phyloP scores from a whole-genome alignment of 2,329 filamentous ascomycete species.

The Cytospora mali region DNA sequence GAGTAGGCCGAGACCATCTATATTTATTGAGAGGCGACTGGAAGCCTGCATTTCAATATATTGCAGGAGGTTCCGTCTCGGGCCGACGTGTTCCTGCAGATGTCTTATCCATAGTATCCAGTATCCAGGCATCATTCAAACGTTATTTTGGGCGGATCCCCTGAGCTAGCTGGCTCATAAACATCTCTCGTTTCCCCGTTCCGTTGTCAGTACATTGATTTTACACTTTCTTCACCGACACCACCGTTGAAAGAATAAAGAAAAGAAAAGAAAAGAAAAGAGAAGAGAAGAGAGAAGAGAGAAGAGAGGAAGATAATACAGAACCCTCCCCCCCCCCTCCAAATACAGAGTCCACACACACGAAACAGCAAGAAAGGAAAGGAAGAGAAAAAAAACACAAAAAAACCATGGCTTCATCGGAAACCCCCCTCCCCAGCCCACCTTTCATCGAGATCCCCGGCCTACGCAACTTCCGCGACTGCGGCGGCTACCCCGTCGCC shows the following conservation, averaged over 20 bases:
- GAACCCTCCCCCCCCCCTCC: too few relatives aligned
- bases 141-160: too few relatives aligned
- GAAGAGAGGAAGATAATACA: too few relatives aligned
- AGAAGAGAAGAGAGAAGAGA: too few relatives aligned
- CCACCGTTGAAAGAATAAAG: not conserved
- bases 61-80: too few relatives aligned
- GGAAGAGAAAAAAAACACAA: not conserved
- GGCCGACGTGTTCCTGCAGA: too few relatives aligned
- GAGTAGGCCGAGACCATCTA: not conserved
- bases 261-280: too few relatives aligned
- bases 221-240: not conserved
- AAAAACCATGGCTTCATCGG: not conserved
- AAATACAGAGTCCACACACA: too few relatives aligned
- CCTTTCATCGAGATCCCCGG: constrained; percentile 58
- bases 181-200: not conserved
- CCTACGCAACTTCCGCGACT: constrained; percentile 69
- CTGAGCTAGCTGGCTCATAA: too few relatives aligned
- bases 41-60: not conserved
- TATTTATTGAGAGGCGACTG: not conserved
- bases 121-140: too few relatives aligned
- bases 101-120: not conserved
- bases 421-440: constrained; percentile 39
- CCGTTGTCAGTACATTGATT: not conserved
- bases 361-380: too few relatives aligned
- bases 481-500: constrained; percentile 59